Evolutionary conservation across 179 eudicot genomes (phyloP), one percentile per base, ranked within the genome.

Genomic region (Beta corolliflora): DNA sequence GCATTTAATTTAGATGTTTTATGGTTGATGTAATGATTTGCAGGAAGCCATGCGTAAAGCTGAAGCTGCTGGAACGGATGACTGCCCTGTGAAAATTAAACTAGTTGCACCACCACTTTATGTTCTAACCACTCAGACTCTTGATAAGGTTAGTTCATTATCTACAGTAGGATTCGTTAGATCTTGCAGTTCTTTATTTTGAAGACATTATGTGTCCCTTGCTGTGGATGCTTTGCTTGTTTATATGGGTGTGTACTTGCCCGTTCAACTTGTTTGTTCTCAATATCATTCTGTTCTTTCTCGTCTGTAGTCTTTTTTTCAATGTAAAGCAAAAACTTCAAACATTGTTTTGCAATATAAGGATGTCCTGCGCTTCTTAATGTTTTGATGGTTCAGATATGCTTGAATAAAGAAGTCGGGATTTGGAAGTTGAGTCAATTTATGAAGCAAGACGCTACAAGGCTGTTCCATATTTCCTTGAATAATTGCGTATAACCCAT

Each of bases 41-140:
- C 89, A 93, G 97, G 97, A 88, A 76, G 95, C 97, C 76, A 92
- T 93, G 97, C 90, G 92, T 76, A 90, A 87, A 83, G 95, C 97
- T 65, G 94, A 92, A 89, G 97, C 93, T 66, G 89, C 92, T 77
- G 95, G 95, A 73, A 92, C 82, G 50, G 82, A 88, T 16, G 94
- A 92, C 67, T 93, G 97, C 81, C 95, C 95, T 59, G 97, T 93
- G 73, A 93, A 90, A 88, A 93, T 93, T 41, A 89, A 90, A 74
- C 78, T 93, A 66, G 95, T 93, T 79, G 97, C 97, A 72, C 93
- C 97, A 53, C 95, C 97, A 19, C 86, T 89, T 5, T 93, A 93
- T 86, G 95, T 93, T 77, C 86, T 93, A 55, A 89, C 89, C 77
- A 92, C 97, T 81, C 97, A 93, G 78, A 92, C 97, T 79, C 94